Base-by-base conservation (phyloP, 495 filamentous ascomycete genomes). In the Podospora pseudopauciseta region DNA sequence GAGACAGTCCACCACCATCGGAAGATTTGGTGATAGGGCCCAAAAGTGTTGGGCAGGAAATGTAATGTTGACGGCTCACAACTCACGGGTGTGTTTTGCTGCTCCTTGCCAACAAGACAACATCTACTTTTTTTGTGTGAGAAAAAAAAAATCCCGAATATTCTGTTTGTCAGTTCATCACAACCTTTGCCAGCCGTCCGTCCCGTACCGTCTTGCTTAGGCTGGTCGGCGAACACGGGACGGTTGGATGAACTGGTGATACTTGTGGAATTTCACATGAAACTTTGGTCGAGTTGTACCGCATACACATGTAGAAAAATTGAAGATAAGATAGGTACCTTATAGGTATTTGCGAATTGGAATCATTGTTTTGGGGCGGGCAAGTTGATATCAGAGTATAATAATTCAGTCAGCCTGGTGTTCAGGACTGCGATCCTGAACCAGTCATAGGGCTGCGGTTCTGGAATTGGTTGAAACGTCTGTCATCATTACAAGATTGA, bases 341-440 rank as follows among this genome's bases (percentile, higher is more conserved):
- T 23, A 23, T 23, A 49, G 39, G 2, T 49, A 16, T 49, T 49
- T 49, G 39, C 39, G 39, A 11, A 16, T 49, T 6, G 11, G 6
- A 49, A 49, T 49, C 34, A 23, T 11, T 39, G 34, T 39, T 39
- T 39, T 11, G 2, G 34, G 34, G 34, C 34, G 5, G 6, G 34
- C 34, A 39, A 39, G 11, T 39, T 39, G 6, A 39, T 39, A 23
- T 39, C 3, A 1, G 5, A 39, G 34, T 39, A 11, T 6, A 39
- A 11, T 57, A 13, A n/a, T 58, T 49, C 61, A 63, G 61, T 49
- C 61, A 63, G 61, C 34, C 32, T 23, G 61, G 28, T 63, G 28
- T 63, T 63, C 61, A 63, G 32, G 61, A 34, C 20, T 16, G 18
- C 30, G 9, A 23, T 49, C 61, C 61, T 63, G 61, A 63, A 49